Conservation (phyloP, 2,329 filamentous ascomycete genomes). For the Fusarium sp. region DNA sequence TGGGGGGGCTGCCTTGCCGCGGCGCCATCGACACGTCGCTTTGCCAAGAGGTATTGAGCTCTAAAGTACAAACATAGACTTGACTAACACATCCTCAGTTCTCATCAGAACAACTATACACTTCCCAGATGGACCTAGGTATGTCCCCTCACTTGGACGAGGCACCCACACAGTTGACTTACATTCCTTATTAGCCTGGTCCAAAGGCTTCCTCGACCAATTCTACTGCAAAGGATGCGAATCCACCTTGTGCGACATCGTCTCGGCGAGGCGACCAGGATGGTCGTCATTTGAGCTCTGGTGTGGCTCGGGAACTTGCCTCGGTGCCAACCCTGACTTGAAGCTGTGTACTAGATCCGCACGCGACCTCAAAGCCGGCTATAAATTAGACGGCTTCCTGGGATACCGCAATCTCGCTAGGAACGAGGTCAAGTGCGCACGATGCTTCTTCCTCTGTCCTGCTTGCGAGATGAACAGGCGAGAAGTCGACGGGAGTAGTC, state of each 20-base stretch:
- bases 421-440: not conserved
- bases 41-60: not conserved
- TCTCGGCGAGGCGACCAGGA: not conserved
- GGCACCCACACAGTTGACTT: not conserved
- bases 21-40: not conserved
- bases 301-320: not conserved
- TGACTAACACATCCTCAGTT: not conserved
- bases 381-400: not conserved
- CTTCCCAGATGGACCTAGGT: not conserved
- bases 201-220: not conserved
- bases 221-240: not conserved
- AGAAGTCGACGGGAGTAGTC: not conserved
- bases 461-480: not conserved
- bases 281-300: not conserved
- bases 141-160: not conserved
- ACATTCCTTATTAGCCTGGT: not conserved
- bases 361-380: not conserved
- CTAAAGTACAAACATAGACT: not conserved
- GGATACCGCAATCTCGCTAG: not conserved
- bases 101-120: not conserved
- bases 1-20: not conserved
- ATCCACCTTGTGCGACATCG: not conserved
- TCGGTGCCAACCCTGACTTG: not conserved
- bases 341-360: not conserved
- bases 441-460: not conserved